Percentiles rank a stretch among this genome's conserved stretches.
Conservation (phyloP, 106 monocot genomes). For the Cymbidium sinense region DNA sequence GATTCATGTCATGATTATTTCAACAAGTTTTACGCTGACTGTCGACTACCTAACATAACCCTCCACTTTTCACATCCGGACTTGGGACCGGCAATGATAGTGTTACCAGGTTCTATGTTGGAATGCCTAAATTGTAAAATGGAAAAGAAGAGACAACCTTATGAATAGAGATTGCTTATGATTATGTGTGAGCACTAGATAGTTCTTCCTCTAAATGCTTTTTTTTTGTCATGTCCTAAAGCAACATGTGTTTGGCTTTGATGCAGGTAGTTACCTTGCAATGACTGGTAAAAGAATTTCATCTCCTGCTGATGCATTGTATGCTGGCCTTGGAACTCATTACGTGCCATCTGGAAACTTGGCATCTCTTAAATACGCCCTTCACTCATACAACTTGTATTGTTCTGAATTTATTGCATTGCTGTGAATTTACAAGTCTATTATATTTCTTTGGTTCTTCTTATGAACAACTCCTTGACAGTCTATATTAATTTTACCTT, state of each 20-base stretch:
- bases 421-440: background rate
- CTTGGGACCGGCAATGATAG: too few species aligned
- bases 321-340: constrained; percentile 82
- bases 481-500: background rate
- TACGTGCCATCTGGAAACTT: constrained; percentile 74
- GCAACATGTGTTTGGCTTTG: background rate
- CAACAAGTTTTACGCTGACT: too few species aligned
- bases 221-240: background rate
- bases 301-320: constrained; percentile 85
- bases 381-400: constrained; percentile 66
- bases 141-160: background rate
- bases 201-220: background rate
- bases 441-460: background rate
- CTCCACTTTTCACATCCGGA: too few species aligned
- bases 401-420: background rate
- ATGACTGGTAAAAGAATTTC: constrained; percentile 93
- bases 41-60: too few species aligned
- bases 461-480: background rate
- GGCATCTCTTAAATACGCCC: constrained; percentile 52
- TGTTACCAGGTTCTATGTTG: background rate
- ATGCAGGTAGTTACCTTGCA: constrained; percentile 74
- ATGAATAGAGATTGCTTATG: background rate
- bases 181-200: background rate
- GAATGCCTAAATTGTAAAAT: background rate
- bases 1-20: too few species aligned